Percentiles rank a stretch among this genome's conserved stretches.
These are phyloP conservation scores for Pestalotiopsis sp. DNA, from an alignment of 2,329 filamentous ascomycete genomes.

Conservation along the genomic window DNA sequence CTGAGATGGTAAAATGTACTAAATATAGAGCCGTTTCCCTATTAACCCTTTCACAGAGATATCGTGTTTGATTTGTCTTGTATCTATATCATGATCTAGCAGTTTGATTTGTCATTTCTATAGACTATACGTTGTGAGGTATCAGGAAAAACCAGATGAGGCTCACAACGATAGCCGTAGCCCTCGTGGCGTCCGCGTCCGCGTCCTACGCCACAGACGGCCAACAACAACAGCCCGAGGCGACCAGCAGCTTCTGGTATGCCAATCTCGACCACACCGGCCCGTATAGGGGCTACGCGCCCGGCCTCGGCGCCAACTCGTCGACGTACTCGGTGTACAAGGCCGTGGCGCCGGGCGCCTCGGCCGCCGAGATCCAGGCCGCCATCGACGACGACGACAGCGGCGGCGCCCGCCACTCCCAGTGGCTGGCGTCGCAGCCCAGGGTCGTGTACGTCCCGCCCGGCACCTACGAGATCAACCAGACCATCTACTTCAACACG, in stretches of 20 bases:
- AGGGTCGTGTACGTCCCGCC: conserved; percentile 46
- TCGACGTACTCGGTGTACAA: conserved; percentile 40
- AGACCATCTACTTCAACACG: conserved; percentile 44
- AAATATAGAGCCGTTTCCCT: neutral
- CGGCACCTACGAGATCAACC: conserved; percentile 41
- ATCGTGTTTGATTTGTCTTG: neutral
- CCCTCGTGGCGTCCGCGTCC: neutral
- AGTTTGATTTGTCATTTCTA: neutral
- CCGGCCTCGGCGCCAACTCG: conserved; percentile 40
- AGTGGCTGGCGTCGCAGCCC: conserved; percentile 46
- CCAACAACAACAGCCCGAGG: neutral
- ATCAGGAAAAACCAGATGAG: neutral
- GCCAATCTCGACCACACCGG: conserved; percentile 43
- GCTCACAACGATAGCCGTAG: neutral
- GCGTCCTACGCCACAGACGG: neutral
- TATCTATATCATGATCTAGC: neutral
- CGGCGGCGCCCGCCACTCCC: conserved; percentile 32
- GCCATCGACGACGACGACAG: conserved; percentile 40
- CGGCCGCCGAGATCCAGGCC: conserved; percentile 35
- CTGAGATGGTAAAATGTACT: neutral
- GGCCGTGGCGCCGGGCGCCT: conserved; percentile 39
- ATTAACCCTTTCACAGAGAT: neutral
- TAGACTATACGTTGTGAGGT: neutral
- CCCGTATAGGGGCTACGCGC: conserved; percentile 39
- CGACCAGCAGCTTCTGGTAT: conserved; percentile 38